Percentiles rank a stretch among this genome's conserved stretches.
Evolutionary conservation across 345 rosid species (phyloP).

Genomic region (Physaria fendleri): DNA sequence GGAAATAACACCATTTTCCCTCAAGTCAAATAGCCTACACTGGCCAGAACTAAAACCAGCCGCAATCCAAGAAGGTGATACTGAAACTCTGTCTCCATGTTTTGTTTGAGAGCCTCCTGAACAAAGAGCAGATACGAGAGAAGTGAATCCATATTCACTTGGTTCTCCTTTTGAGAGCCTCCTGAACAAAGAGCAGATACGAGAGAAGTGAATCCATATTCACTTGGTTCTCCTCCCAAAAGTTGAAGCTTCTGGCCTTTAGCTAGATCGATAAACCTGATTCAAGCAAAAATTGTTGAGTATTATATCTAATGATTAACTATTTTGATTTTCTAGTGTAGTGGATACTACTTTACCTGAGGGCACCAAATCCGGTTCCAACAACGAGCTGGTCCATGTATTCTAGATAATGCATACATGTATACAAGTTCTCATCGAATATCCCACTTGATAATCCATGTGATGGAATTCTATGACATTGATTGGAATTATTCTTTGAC

Average conservation of each 20-base stretch:
- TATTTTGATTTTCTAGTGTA: background rate
- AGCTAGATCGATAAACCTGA: conserved; percentile 65
- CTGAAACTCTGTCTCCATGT: conserved; percentile 39
- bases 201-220: conserved; percentile 68
- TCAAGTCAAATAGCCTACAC: conserved; percentile 68
- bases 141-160: conserved; percentile 59
- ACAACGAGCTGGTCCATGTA: conserved; percentile 55
- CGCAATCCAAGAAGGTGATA: conserved; percentile 73
- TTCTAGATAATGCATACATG: conserved; percentile 74
- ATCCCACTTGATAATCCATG: conserved; percentile 64
- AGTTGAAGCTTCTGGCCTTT: conserved; percentile 74
- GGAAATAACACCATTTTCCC: conserved; percentile 60
- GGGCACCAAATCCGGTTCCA: conserved; percentile 86
- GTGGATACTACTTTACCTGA: conserved; percentile 46
- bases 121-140: conserved; percentile 79
- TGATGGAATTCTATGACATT: conserved; percentile 46
- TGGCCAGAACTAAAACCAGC: conserved; percentile 88
- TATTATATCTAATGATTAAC: background rate
- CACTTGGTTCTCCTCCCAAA: conserved; percentile 73
- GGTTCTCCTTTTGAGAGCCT: conserved; percentile 78
- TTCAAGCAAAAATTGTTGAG: background rate
- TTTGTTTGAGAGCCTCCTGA: conserved; percentile 55
- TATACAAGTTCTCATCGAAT: conserved; percentile 78
- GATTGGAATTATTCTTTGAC: conserved; percentile 44
- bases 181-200: conserved; percentile 80